These are phyloP conservation scores for Ambrosiella xylebori DNA, from an alignment of 2,329 filamentous ascomycete genomes.

Conservation along the genomic window DNA sequence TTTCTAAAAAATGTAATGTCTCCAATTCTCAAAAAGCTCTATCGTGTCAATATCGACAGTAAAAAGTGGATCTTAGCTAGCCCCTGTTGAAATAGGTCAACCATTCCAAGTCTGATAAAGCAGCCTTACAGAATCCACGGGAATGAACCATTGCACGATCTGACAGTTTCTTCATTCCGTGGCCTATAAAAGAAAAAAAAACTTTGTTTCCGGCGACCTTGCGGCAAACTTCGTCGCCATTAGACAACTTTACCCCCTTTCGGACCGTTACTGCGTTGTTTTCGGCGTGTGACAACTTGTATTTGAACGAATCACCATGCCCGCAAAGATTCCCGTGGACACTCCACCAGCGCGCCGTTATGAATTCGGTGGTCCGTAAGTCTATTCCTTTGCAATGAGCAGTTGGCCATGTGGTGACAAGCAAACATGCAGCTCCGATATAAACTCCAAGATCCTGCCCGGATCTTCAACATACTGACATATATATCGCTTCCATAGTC, in stretches of 20 bases:
- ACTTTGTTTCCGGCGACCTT: too few relatives aligned
- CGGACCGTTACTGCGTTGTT: too few relatives aligned
- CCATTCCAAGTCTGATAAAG: not conserved
- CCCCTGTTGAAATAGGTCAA: not conserved
- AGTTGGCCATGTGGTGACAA: not conserved
- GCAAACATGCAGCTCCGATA: not conserved
- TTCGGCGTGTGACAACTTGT: too few relatives aligned
- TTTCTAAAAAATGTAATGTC: not conserved
- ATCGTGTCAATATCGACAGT: not conserved
- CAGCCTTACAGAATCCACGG: not conserved
- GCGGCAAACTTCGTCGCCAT: not conserved
- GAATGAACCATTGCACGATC: not conserved
- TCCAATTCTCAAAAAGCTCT: not conserved
- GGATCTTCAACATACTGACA: not conserved
- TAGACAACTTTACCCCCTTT: not conserved
- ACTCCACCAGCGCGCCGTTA: slow-evolving; percentile 26
- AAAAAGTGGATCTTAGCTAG: not conserved
- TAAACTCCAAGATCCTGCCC: not conserved
- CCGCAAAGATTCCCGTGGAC: slow-evolving; percentile 15
- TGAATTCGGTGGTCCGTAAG: slow-evolving; percentile 36
- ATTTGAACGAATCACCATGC: not conserved
- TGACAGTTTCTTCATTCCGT: not conserved
- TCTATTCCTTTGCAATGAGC: slow-evolving; percentile 7
- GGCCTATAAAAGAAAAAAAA: too few relatives aligned
- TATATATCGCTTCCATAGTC: slow-evolving; percentile 27